These are phyloP conservation scores for Metschnikowia sp. DNA, from an alignment of 805 yeast species.

Conservation along the genomic window DNA sequence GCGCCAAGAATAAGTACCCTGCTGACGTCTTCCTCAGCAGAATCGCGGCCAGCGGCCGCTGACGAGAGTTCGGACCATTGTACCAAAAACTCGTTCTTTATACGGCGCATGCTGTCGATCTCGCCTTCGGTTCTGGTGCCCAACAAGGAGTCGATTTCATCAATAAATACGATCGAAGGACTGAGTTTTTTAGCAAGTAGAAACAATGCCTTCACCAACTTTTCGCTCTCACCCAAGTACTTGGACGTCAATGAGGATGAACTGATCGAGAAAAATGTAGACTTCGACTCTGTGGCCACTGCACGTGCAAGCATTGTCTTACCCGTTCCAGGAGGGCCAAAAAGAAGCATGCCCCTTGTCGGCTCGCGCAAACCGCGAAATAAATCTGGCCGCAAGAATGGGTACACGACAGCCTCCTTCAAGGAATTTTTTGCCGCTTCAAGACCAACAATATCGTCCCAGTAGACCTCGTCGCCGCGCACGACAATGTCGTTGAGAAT, in stretches of 20 bases:
- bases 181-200: constrained; percentile 79
- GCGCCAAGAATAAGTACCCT: constrained; percentile 91
- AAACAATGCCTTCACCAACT: constrained; percentile 84
- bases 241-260: constrained; percentile 88
- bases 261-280: constrained; percentile 87
- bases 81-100: constrained; percentile 87
- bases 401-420: constrained; percentile 94
- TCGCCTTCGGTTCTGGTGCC: constrained; percentile 75
- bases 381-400: constrained; percentile 89
- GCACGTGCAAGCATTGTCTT: constrained; percentile 97
- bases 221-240: constrained; percentile 89
- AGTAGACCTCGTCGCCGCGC: constrained; percentile 84
- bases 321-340: constrained; percentile 99
- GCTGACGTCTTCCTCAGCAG: constrained; percentile 33
- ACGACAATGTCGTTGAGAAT: constrained; percentile 85
- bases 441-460: constrained; percentile 95
- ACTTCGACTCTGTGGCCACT: constrained; percentile 90
- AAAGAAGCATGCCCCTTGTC: constrained; percentile 89
- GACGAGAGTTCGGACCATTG: constrained; percentile 93
- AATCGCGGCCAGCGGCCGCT: constrained; percentile 71
- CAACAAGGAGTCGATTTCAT: constrained; percentile 89
- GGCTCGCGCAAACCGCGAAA: constrained; percentile 92
- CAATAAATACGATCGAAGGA: constrained; percentile 92
- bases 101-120: constrained; percentile 83
- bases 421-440: constrained; percentile 84